Evolutionary conservation across 768 basidiomycete species (phyloP).

Genomic region (Amanita rimosa): DNA sequence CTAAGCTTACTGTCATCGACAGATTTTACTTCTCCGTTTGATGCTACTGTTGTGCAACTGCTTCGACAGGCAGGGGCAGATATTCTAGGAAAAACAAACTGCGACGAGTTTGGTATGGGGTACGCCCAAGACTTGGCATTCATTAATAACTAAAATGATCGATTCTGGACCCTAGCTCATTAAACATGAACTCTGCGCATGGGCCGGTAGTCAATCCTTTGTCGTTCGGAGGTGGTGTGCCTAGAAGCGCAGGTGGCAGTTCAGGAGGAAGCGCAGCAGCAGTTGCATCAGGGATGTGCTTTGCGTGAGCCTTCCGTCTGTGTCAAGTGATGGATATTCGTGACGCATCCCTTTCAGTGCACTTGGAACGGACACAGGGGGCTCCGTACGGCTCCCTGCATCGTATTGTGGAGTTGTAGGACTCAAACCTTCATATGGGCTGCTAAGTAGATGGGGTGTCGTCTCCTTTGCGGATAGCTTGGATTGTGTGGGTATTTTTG

Average conservation of each 20-base stretch:
- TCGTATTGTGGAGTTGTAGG: slow-evolving; percentile 91
- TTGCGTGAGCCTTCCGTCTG: slow-evolving; percentile 47
- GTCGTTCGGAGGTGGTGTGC: slow-evolving; percentile 10
- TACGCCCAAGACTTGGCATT: slow-evolving; percentile 21
- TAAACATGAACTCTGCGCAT: slow-evolving; percentile 63
- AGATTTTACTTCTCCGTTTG: slow-evolving; percentile 75
- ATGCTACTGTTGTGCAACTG: slow-evolving; percentile 71
- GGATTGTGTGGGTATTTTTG: slow-evolving; percentile 87
- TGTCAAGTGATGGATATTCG: background rate
- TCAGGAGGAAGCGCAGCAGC: slow-evolving; percentile 95
- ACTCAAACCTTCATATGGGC: slow-evolving; percentile 89
- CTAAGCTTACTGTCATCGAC: background rate
- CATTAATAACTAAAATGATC: background rate
- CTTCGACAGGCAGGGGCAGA: slow-evolving; percentile 53
- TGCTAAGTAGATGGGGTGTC: slow-evolving; percentile 85
- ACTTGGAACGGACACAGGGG: slow-evolving; percentile 90
- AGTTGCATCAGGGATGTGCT: slow-evolving; percentile 75
- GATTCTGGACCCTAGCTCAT: slow-evolving; percentile 37
- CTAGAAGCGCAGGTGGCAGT: slow-evolving; percentile 78
- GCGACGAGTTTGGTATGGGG: slow-evolving; percentile 99
- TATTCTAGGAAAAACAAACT: slow-evolving; percentile 84
- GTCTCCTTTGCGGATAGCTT: slow-evolving; percentile 91
- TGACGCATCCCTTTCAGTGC: slow-evolving; percentile 38
- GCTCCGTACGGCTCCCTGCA: slow-evolving; percentile 87
- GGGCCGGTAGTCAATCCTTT: slow-evolving; percentile 78